Evolutionary conservation across 2,329 filamentous ascomycete genomes (phyloP).

Genomic region (Trichoderma atrobrunneum): DNA sequence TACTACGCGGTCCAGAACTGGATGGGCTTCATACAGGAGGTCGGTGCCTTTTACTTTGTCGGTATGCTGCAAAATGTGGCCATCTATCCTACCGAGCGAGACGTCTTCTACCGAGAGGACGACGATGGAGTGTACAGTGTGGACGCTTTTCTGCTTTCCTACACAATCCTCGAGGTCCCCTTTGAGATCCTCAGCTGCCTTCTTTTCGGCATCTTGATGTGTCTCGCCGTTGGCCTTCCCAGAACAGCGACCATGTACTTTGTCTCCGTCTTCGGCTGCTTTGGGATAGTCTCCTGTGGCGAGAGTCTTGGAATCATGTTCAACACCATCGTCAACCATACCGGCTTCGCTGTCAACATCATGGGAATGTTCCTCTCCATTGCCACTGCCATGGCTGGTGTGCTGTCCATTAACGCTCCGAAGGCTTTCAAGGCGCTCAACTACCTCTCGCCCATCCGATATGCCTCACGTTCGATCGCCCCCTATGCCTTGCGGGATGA

Average conservation of each 20-base stretch:
- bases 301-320: conserved; percentile 77
- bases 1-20: conserved; percentile 70
- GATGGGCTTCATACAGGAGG: conserved; percentile 69
- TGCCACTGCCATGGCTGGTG: conserved; percentile 67
- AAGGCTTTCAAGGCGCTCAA: conserved; percentile 65
- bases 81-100: conserved; percentile 67
- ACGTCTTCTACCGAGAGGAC: conserved; percentile 74
- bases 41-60: conserved; percentile 69
- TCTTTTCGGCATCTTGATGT: conserved; percentile 62
- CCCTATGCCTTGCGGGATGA: conserved; percentile 62
- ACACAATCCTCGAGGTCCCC: conserved; percentile 67
- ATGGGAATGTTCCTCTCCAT: conserved; percentile 68
- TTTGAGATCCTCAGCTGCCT: conserved; percentile 66
- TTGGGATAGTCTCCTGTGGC: conserved; percentile 71
- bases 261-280: conserved; percentile 64
- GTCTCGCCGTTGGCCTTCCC: conserved; percentile 63
- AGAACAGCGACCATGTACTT: conserved; percentile 64
- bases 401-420: conserved; percentile 69
- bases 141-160: conserved; percentile 67
- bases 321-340: conserved; percentile 71
- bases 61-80: conserved; percentile 79
- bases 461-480: conserved; percentile 64
- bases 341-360: conserved; percentile 72
- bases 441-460: conserved; percentile 69
- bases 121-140: conserved; percentile 70